Base-by-base conservation (phyloP, 1,284 basidiomycete species). In the Vanrija humicola region DNA sequence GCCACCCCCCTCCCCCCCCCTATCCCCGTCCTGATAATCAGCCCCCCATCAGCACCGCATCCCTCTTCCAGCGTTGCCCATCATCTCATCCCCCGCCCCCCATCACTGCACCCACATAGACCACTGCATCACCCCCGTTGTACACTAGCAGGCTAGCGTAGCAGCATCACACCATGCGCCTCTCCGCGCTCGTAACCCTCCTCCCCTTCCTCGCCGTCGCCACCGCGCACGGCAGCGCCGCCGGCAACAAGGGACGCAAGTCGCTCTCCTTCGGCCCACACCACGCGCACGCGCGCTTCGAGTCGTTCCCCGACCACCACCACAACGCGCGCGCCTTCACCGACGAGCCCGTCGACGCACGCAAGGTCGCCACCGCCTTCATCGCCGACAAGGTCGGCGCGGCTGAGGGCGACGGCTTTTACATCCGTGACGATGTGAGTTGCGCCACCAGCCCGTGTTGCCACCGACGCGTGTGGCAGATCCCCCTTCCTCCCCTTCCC, bases 261-360 rank as follows among this genome's bases (percentile, higher is more conserved):
- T 83, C 88, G 0, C 81, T 91, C 47, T 83, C 84, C 12, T 92
- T 90, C 69, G 89, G 89, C 16, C 87, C 89, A 15, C 75, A 80
- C 18, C 86, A 85, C 62, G 82, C 85, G 10, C 86, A 90, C 69
- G 84, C 87, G 6, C 81, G 82, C 38, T 90, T 86, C 77, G 76
- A 80, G 55, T 77, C 83, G n/a, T 78, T 74, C 59, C 81, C 80
- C 10, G 77, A 79, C 60, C 34, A 34, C 34, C 12, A 14, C 34
- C 34, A 14, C 21, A 5, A 23, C 34, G 14, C 9, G 7, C 34
- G 34, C 34, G 34, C 34, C 34, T 34, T 34, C 34, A 34, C 34
- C 34, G 34, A 34, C 34, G 53, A 29, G 21, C 44, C 61, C 39
- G 51, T 48, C 14, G 65, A 68, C 57, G 56, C 56, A 12, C 66